Evolutionary conservation across 225 moss, liverwort and hornwort species (phyloP).

Genomic region (Polytrichum formosum): DNA sequence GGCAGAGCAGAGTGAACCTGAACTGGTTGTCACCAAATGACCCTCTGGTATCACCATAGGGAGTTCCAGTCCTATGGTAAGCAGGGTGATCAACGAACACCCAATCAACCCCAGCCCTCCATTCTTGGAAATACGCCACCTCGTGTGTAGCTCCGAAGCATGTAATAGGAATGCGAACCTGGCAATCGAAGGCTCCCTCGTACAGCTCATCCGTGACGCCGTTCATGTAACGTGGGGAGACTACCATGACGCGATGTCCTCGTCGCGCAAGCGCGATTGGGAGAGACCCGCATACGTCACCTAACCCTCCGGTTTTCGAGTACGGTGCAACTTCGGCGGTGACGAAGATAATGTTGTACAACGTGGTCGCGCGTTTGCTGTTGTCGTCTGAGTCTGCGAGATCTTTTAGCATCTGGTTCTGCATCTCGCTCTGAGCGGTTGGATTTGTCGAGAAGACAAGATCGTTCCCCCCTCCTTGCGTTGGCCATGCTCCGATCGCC

Average conservation of each 20-base stretch:
- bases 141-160: conserved; percentile 84
- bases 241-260: conserved; percentile 95
- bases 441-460: conserved; percentile 26
- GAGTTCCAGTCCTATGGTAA: conserved; percentile 82
- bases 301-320: conserved; percentile 91
- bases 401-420: conserved; percentile 47
- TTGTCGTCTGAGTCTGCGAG: conserved; percentile 34
- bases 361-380: conserved; percentile 60
- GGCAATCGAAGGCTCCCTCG: conserved; percentile 78
- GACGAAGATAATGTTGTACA: conserved; percentile 83
- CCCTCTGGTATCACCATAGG: conserved; percentile 93
- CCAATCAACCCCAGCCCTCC: conserved; percentile 88
- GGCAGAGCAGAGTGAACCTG: conserved; percentile 91
- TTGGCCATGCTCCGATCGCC: conserved; percentile 35
- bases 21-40: conserved; percentile 97
- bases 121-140: conserved; percentile 93
- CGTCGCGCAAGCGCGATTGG: conserved; percentile 86
- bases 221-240: conserved; percentile 89
- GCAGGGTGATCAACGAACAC: conserved; percentile 96
- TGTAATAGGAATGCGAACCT: conserved; percentile 68
- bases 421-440: conserved; percentile 32
- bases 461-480: conserved; percentile 12
- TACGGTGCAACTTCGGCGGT: conserved; percentile 91
- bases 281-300: conserved; percentile 88
- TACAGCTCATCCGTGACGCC: conserved; percentile 61